Evolutionary conservation across 2,329 filamentous ascomycete species (phyloP).

Genomic region (Plectosphaerella sp.): DNA sequence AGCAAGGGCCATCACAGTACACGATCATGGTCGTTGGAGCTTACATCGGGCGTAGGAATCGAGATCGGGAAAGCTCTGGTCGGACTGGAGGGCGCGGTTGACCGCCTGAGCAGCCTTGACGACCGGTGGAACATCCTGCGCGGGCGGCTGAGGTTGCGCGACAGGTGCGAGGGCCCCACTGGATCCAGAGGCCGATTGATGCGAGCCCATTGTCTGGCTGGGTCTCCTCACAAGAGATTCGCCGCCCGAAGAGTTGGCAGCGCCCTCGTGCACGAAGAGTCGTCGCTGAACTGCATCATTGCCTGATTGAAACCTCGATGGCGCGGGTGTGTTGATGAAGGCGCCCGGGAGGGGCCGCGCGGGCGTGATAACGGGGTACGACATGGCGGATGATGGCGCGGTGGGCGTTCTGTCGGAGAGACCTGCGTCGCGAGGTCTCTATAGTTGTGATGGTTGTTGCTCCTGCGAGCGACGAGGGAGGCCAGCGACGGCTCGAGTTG

Average conservation of each 20-base stretch:
- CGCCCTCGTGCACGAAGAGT: constrained; percentile 35
- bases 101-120: constrained; percentile 79
- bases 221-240: constrained; percentile 5
- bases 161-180: constrained; percentile 23
- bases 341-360: constrained; percentile 70
- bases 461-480: constrained; percentile 8
- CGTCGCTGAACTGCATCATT: constrained; percentile 41
- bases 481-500: constrained; percentile 10
- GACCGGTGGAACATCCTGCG: constrained; percentile 57
- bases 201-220: constrained; percentile 12
- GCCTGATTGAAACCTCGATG: constrained; percentile 34
- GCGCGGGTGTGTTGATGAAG: constrained; percentile 67
- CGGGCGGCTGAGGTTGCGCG: constrained; percentile 38
- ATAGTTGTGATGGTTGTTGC: neutral
- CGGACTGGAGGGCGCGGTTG: constrained; percentile 70
- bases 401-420: neutral
- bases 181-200: constrained; percentile 16
- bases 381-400: constrained; percentile 36
- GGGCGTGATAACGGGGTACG: constrained; percentile 57
- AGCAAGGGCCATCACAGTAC: constrained; percentile 11
- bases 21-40: constrained; percentile 21
- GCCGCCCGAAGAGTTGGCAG: constrained; percentile 3
- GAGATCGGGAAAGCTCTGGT: constrained; percentile 81
- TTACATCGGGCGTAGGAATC: constrained; percentile 85
- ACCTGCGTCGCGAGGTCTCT: neutral